These are phyloP conservation scores for Cordyceps farinosa DNA, from an alignment of 2,329 filamentous ascomycete species.

Conservation along the genomic window DNA sequence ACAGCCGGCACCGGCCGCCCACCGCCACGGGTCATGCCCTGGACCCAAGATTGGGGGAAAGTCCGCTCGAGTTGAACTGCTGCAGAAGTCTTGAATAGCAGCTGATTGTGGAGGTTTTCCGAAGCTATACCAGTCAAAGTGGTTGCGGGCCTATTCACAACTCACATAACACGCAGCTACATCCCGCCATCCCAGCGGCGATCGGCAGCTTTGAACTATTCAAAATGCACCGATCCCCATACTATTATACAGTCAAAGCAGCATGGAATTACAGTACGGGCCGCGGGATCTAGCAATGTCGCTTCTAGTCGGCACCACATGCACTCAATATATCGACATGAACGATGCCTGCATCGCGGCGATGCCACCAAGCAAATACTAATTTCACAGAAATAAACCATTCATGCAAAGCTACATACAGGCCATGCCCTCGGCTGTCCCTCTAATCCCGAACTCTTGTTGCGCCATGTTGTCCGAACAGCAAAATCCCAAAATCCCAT, in stretches of 20 bases:
- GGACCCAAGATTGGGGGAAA: neutral
- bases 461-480: conserved; percentile 7
- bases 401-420: conserved; percentile 1
- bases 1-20: conserved; percentile 7
- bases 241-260: too few species aligned
- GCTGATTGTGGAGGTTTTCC: neutral
- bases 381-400: neutral
- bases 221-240: too few species aligned
- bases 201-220: too few species aligned
- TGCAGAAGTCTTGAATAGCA: neutral
- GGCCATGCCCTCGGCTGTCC: neutral
- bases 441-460: neutral
- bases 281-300: neutral
- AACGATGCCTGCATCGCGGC: too few species aligned
- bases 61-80: neutral
- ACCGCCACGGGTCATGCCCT: neutral
- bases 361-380: neutral
- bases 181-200: too few species aligned
- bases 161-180: too few species aligned
- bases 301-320: neutral
- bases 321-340: neutral
- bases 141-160: neutral
- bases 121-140: neutral
- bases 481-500: neutral
- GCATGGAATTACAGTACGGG: neutral